Evolutionary conservation across 2,329 filamentous ascomycete genomes (phyloP).

Genomic region (Mycogone perniciosa): DNA sequence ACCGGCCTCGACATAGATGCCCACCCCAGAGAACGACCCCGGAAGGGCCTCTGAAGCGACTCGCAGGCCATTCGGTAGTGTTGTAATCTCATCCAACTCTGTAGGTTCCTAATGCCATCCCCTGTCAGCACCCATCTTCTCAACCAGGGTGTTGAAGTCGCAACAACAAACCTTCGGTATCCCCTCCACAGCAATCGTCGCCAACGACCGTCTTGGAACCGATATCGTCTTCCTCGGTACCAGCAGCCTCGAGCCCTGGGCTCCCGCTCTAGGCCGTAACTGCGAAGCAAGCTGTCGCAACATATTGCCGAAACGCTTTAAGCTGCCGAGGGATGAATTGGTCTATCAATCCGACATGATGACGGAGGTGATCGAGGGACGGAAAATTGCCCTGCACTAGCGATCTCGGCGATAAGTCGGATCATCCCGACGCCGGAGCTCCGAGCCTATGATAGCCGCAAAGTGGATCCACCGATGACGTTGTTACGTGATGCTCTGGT

Average conservation of each 20-base stretch:
- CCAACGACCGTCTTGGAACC: constrained; percentile 23
- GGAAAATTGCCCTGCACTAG: constrained; percentile 6
- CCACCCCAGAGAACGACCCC: constrained; percentile 89
- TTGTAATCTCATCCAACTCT: constrained; percentile 82
- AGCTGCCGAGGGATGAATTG: too few relatives aligned
- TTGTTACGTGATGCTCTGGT: too few relatives aligned
- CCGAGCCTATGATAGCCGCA: constrained; percentile 1
- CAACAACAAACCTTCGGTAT: constrained; percentile 27
- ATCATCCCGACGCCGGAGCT: constrained; percentile 15
- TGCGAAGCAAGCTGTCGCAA: constrained; percentile 31
- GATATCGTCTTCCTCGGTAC: constrained; percentile 18
- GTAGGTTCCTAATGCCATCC: constrained; percentile 59
- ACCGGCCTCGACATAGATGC: constrained; percentile 91
- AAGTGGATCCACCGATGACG: too few relatives aligned
- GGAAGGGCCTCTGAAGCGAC: constrained; percentile 93
- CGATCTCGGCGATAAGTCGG: constrained; percentile 19
- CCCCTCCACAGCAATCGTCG: constrained; percentile 29
- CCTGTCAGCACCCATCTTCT: background rate
- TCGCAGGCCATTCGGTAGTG: constrained; percentile 83
- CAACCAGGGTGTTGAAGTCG: too few relatives aligned
- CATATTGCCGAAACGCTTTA: constrained; percentile 20
- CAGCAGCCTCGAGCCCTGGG: constrained; percentile 20
- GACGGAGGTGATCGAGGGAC: background rate
- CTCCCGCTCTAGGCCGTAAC: constrained; percentile 23
- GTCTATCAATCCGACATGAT: background rate